Base-by-base conservation (phyloP, 1,284 basidiomycete species). In the Ganoderma meredithae region DNA sequence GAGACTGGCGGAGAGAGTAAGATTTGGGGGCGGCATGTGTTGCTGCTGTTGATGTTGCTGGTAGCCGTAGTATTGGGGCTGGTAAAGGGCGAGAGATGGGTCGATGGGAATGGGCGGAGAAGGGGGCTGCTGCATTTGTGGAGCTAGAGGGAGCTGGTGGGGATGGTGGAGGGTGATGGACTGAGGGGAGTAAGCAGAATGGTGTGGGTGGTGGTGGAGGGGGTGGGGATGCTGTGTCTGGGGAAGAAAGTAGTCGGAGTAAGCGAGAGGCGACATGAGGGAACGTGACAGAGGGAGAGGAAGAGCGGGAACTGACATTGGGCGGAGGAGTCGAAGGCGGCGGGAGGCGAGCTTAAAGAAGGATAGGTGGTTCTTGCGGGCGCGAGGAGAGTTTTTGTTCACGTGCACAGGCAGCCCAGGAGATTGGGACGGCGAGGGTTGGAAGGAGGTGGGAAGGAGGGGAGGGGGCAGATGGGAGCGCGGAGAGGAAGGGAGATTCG, bases 91-190 rank as follows among this genome's bases (percentile, higher is more conserved):
- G 17, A 92, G 82, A 5, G 89, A 79, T 56, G 90, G 90, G 78
- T 91, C 90, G 66, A 90, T 87, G n/a, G 86, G 86, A 52, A 87
- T 82, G 56, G 86, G 82, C 1, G 88, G 86, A 27, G 88, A 88
- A 65, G 85, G 83, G 59, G 88, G 84, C 83, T 85, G 86, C 70
- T 84, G 88, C 73, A 75, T 75, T 33, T 76, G 77, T 65, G 71
- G 74, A 7, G 68, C 67, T 63, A 73, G 67, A 41, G 68, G 53
- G 66, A 70, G 73, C 55, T 76, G 73, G 73, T 73, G 76, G 33
- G 72, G 71, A 44, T 74, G 77, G 69, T 75, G 75, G 53, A 72
- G 72, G 59, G 69, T 72, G 68, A 73, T 76, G 69, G 71, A 74
- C 69, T 75, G 76, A 65, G 76, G 75, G n/a, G 79, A 75, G 63